phyloP scores from a whole-genome alignment of 2,329 filamentous ascomycete species.

The Cercospora sp. region DNA sequence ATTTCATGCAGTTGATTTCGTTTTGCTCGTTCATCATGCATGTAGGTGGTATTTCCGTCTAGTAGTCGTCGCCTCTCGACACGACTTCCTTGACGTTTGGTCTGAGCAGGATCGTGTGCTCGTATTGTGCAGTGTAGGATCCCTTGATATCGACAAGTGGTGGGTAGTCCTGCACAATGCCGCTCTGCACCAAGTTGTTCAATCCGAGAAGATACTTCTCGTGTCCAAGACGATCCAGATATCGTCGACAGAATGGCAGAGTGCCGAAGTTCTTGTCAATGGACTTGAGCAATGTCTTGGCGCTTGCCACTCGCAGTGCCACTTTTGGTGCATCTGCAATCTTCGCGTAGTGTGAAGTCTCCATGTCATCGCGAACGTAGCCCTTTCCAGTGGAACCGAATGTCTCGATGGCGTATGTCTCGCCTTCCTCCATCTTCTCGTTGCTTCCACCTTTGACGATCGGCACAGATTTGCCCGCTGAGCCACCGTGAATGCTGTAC shows the following conservation, averaged over 20 bases:
- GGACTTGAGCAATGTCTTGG: conserved; percentile 57
- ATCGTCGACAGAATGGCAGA: conserved; percentile 61
- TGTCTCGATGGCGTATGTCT: conserved; percentile 60
- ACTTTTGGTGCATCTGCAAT: conserved; percentile 41
- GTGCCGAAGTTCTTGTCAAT: conserved; percentile 65
- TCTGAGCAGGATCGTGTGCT: conserved; percentile 53
- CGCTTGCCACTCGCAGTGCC: conserved; percentile 51
- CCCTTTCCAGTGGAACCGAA: conserved; percentile 58
- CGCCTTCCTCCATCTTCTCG: conserved; percentile 60
- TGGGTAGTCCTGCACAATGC: conserved; percentile 58
- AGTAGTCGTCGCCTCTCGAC: conserved; percentile 44
- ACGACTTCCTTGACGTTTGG: conserved; percentile 46
- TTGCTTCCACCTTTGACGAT: conserved; percentile 54
- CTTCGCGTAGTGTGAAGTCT: conserved; percentile 41
- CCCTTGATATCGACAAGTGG: conserved; percentile 60
- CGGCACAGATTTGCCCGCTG: conserved; percentile 56
- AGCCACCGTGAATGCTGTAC: conserved; percentile 57
- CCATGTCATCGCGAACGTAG: conserved; percentile 49
- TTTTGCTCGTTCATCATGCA: background rate
- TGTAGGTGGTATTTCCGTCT: background rate
- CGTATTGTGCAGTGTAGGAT: conserved; percentile 65
- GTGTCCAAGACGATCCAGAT: conserved; percentile 63
- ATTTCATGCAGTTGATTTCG: background rate
- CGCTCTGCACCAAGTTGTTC: conserved; percentile 58
- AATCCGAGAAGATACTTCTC: conserved; percentile 61